Conservation (phyloP, 495 filamentous ascomycete species). For the Podospora appendiculata region DNA sequence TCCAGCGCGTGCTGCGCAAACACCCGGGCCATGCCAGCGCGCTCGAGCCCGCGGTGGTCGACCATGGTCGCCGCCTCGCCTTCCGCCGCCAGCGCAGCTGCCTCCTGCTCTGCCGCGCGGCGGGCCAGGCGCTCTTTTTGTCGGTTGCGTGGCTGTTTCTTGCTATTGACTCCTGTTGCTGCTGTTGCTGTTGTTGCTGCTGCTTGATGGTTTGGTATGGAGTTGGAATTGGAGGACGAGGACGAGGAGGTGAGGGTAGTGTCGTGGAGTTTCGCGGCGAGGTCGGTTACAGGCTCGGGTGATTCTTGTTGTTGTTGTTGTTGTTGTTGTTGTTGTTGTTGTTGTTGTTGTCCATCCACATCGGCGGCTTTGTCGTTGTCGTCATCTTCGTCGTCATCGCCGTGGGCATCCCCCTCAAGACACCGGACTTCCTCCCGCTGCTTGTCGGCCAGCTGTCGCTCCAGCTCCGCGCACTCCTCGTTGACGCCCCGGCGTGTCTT, state of each 20-base stretch:
- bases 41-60: slow-evolving; percentile 66
- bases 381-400: not conserved
- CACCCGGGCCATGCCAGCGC: slow-evolving; percentile 54
- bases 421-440: slow-evolving; percentile 60
- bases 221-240: too few relatives aligned
- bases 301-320: too few relatives aligned
- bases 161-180: slow-evolving; percentile 8
- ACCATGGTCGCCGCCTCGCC: slow-evolving; percentile 67
- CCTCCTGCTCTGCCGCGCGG: slow-evolving; percentile 75
- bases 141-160: slow-evolving; percentile 68
- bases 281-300: not conserved
- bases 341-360: not conserved
- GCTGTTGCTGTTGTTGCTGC: slow-evolving; percentile 15
- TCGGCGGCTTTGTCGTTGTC: slow-evolving; percentile 2
- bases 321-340: too few relatives aligned
- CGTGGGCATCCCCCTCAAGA: slow-evolving; percentile 31
- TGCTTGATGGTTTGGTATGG: not conserved
- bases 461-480: slow-evolving; percentile 71
- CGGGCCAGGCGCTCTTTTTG: slow-evolving; percentile 87
- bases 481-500: slow-evolving; percentile 89
- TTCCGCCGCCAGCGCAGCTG: slow-evolving; percentile 55
- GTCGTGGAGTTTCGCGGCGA: slow-evolving; percentile 12
- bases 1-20: slow-evolving; percentile 55
- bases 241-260: slow-evolving; percentile 12
- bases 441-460: slow-evolving; percentile 56